Evolutionary conservation across 192 early-diverging fungal species (phyloP), one percentile per base, ranked within the genome.

Genomic region (Mortierella hygrophila): DNA sequence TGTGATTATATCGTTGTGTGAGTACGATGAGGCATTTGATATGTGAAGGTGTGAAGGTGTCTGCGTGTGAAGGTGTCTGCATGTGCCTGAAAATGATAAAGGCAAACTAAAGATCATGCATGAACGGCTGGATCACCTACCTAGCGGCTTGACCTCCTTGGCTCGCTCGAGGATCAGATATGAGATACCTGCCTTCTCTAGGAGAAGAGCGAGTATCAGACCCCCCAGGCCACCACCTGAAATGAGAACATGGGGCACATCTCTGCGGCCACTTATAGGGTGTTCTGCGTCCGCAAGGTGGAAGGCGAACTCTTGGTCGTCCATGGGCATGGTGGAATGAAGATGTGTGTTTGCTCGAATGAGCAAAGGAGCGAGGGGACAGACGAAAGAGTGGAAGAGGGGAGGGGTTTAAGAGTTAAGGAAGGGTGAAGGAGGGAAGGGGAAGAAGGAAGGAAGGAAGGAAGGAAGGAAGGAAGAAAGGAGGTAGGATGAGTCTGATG

Each of bases 131-230:
- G 29, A 10, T 32, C 52, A 52, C 52, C 37, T 13, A 57, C 75
- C 75, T 29, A 76, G 46, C 1, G 75, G 38, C 42, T 68, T 76
- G 63, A 76, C 41, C 40, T 76, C 60, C 21, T 38, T 41, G n/a
- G 75, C 55, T 29, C 75, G 75, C 63, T 76, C 75, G n/a, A 68
- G 63, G 63, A 76, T 68, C 2, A 20, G 40, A 21, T 68, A 76
- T n/a, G 55, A 38, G 75, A 76, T 76, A 1, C 44, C 75, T 18
- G 75, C 75, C 55, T 46, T 23, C n/a, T 76, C 75, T 9, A 76
- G 26, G 38, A 76, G 57, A 60, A 68, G 38, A 2, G 60, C 75
- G 4, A 76, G 63, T 16, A 68, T 44, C 8, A 76, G 41, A 32
- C 75, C 75, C 3, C 75, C 75, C 18, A 76, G 38, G 23, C 75